Evolutionary conservation across 352 stramenopile genomes (phyloP), one percentile per base, ranked within the genome.

Genomic region (Globisporangium apiculatum): DNA sequence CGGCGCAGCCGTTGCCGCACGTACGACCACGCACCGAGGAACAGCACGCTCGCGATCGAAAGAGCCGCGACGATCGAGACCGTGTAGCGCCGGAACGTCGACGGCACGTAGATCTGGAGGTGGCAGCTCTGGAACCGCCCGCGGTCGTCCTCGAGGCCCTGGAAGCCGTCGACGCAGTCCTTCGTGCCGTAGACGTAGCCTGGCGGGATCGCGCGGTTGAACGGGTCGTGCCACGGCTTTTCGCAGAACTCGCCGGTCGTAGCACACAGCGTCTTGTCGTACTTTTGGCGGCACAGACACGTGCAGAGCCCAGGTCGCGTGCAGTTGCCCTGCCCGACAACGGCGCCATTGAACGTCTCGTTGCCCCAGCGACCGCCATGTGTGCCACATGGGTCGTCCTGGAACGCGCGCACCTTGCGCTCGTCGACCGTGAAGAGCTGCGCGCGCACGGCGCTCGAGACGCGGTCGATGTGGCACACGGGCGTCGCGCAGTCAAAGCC

Each of bases 401-500:
- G 93, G 61, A 99, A 99, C 11, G 62, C 61, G 40, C 81, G 62
- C 1, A 99, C 81, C 62, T 98, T 98, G 35, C 75, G 62, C 54
- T 97, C 82, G 63, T 98, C 95, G 11, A 96, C 87, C 2, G 96
- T 99, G 67, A 97, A 93, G 41, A 99, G 76, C 59, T 98, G 79
- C 8, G 63, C 64, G 6, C 87, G 76, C 42, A 96, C 79, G 3
- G 92, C 70, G 9, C 58, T 58, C 8, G 72, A 83, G 36, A 86
- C 55, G 15, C 56, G 60, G 45, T 73, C 72, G 37, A 94, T 58
- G 48, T 79, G 69, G 57, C 96, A 99, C 5, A 98, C 79, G 1
- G 96, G 96, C 40, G 79, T 89, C 53, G 69, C 73, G 71, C 96
- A 99, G 67, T 98, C 96, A 60, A 96, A 98, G 11, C 96, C 96